These are phyloP conservation scores for Apiotrichum gracile DNA, from an alignment of 1,284 basidiomycete species.

Conservation along the genomic window DNA sequence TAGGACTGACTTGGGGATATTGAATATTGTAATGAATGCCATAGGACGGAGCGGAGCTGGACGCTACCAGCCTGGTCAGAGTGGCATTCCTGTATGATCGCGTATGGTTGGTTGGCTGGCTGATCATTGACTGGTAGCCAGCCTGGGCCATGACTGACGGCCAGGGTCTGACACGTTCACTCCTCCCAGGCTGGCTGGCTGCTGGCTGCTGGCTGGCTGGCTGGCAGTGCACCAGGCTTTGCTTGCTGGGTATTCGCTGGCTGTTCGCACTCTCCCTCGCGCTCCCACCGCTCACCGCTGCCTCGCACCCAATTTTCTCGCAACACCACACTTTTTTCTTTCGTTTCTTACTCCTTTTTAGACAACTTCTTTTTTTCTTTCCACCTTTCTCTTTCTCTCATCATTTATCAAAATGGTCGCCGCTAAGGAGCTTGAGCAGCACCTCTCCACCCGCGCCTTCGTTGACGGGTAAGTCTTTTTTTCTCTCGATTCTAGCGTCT, in stretches of 20 bases:
- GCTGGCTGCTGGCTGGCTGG: neutral
- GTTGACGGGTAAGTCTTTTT: slow-evolving; percentile 38
- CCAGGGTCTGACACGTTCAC: too few species aligned
- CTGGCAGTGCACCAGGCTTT: neutral
- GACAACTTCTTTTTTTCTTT: slow-evolving; percentile 1
- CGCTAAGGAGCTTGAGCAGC: slow-evolving; percentile 70
- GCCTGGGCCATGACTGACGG: too few species aligned
- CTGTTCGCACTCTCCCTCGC: too few species aligned
- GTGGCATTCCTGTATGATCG: too few species aligned
- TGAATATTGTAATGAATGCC: too few species aligned
- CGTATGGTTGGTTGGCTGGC: too few species aligned
- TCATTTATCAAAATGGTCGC: slow-evolving; percentile 59
- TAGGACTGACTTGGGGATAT: too few species aligned
- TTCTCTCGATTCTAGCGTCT: neutral
- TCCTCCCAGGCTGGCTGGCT: too few species aligned
- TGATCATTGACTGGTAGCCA: too few species aligned
- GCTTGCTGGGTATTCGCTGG: neutral
- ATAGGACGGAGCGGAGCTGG: too few species aligned
- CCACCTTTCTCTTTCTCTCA: slow-evolving; percentile 9
- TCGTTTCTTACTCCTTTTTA: neutral
- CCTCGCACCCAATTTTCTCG: neutral
- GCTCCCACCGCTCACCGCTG: neutral
- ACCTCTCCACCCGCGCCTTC: slow-evolving; percentile 57
- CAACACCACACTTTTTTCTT: neutral
- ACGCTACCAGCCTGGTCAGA: too few species aligned